Evolutionary conservation across 1,284 basidiomycete species (phyloP), one percentile per base, ranked within the genome.

Genomic region (Clitocybe nebularis): DNA sequence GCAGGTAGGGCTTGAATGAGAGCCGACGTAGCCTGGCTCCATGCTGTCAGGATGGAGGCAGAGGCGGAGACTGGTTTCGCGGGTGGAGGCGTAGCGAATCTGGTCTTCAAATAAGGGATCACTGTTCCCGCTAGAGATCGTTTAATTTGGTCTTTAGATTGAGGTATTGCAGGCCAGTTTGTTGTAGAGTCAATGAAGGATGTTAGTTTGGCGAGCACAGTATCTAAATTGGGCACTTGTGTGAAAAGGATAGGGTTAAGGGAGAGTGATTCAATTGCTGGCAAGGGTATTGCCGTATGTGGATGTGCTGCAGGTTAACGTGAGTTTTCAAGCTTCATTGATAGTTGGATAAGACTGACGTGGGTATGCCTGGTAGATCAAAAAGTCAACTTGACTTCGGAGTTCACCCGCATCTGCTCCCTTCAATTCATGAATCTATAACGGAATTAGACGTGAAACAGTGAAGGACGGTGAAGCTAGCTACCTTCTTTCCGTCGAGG

Each of bases 231-330:
- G 4, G 90, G 90, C 0, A 80, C 71, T 49, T 85, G 81, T 0
- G 71, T 71, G 54, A 85, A 90, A 5, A 89, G 69, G 43, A 94
- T 94, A 0, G 90, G 84, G 22, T 81, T 73, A 8, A 81, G 74
- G 1, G 84, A 83, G 1, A 93, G 62, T 1, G 75, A 64, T 49
- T 84, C 74, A 2, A 89, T 60, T 0, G 75, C 70, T 0, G 83
- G 80, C 3, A 90, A 61, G 2, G 77, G 71, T 2, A 88, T 60
- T 14, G 73, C 70, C 1, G 71, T 67, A 57, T 94, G 92, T 1
- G 83, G 78, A 54, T 95, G 92, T 2, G 86, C 82, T 89, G 59
- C 44, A 25, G 14, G 39, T 11, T 32, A 17, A 30, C 9, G n/a
- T 20, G 36, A 28, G 26, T 22, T 3, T 42, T 51, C 38, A 30